Base-by-base conservation (phyloP, 495 filamentous ascomycete species). In the Aspergillus panamensis region DNA sequence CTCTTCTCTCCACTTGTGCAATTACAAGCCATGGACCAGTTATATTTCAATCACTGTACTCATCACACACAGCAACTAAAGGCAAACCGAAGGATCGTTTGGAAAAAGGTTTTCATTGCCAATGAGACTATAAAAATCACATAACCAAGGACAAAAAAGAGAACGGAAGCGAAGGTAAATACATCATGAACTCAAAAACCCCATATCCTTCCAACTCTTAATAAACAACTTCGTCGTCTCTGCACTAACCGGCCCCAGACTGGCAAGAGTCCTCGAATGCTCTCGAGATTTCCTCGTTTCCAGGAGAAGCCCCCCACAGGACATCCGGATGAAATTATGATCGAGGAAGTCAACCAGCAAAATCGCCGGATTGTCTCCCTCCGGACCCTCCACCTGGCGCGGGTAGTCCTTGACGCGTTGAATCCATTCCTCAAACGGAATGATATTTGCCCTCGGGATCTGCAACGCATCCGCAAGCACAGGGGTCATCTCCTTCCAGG, bases 271-370 rank as follows among this genome's bases (percentile, higher is more conserved):
- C 35, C 58, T 14, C 1, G 79, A 82, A 62, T 82, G 78, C 60
- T 80, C 74, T 0, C 51, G 30, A 7, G 66, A 62, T 37, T 73
- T 72, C 14, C 48, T 57, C 0, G 72, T 72, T 20, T 77, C 77
- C 45, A 84, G 54, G 0, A 82, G n/a, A 1, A 84, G 62, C 0
- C 77, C 79, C 6, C 80, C 80, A 48, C 82, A 83, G 0, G 75
- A 73, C 80, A 84, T 82, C 7, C 77, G 66, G 2, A 69, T 10
- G 53, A 75, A 85, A 37, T 82, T 67, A 8, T 61, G 57, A 14
- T 82, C 80, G 3, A 84, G 51, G 53, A 83, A 84, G 6, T 80
- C 80, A 0, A 76, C n/a, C 30, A 81, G 57, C 17, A 31, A 53
- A 0, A 53, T 56, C 0, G 81, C 80, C 0, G 82, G 82, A 49